Evolutionary conservation across 192 early-diverging fungal species (phyloP).

Genomic region (Oehlia diaphana): DNA sequence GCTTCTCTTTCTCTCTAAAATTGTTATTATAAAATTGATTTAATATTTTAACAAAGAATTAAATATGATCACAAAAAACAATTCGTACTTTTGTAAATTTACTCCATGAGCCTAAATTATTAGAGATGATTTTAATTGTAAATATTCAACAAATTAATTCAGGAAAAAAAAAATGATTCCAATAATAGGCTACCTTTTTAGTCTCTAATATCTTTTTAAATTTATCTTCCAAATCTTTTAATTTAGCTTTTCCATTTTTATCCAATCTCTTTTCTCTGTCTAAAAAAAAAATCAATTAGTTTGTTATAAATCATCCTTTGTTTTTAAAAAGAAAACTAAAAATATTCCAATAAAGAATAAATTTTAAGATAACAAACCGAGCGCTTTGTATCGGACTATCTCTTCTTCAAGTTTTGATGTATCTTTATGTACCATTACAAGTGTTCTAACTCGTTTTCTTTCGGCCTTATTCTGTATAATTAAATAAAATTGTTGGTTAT

Average conservation of each 20-base stretch:
- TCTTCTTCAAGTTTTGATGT: conserved; percentile 54
- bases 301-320: neutral
- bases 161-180: neutral
- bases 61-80: neutral
- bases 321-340: neutral
- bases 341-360: neutral
- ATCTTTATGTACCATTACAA: conserved; percentile 58
- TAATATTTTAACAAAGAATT: neutral
- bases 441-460: conserved; percentile 54
- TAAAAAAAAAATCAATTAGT: conserved; percentile 20
- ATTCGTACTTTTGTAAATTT: neutral
- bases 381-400: conserved; percentile 41
- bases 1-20: conserved; percentile 12
- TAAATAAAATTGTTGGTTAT: neutral
- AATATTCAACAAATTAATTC: neutral
- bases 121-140: neutral
- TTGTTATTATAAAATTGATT: neutral
- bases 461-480: conserved; percentile 62
- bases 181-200: conserved; percentile 43
- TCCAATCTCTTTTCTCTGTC: conserved; percentile 47
- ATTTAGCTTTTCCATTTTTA: conserved; percentile 43
- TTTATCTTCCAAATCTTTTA: conserved; percentile 48
- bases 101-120: conserved; percentile 21
- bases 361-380: conserved; percentile 40
- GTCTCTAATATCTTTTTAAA: conserved; percentile 58